phyloP scores from a whole-genome alignment of 2,329 filamentous ascomycete species.

The Aspergillus carbonarius region DNA sequence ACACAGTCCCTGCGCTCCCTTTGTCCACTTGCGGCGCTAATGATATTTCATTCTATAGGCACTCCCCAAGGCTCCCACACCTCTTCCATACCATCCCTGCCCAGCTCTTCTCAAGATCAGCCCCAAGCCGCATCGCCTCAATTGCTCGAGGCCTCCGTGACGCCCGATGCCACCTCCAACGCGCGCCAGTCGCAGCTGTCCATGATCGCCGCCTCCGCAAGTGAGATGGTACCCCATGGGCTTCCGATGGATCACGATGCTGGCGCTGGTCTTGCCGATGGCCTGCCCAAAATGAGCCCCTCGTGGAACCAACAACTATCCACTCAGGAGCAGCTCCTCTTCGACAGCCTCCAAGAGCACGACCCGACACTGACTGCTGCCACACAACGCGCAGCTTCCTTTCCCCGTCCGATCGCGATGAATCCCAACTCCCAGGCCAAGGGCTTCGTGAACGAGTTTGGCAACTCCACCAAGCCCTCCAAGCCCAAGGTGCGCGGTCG shows the following conservation, averaged over 20 bases:
- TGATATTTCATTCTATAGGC: constrained; percentile 18
- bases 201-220: constrained; percentile 48
- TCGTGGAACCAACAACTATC: constrained; percentile 39
- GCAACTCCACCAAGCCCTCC: constrained; percentile 41
- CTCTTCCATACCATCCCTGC: constrained; percentile 33
- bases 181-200: constrained; percentile 45
- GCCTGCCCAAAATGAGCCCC: constrained; percentile 28
- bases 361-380: constrained; percentile 40
- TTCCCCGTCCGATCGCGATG: constrained; percentile 45
- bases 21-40: constrained; percentile 16
- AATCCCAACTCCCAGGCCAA: constrained; percentile 41
- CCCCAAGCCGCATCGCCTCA: constrained; percentile 36
- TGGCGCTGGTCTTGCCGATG: constrained; percentile 25
- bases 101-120: constrained; percentile 33
- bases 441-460: constrained; percentile 43
- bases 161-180: constrained; percentile 36
- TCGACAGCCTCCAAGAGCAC: constrained; percentile 42
- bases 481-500: constrained; percentile 53
- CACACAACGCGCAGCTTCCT: constrained; percentile 40
- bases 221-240: constrained; percentile 45
- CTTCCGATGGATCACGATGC: constrained; percentile 36
- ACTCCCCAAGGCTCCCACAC: constrained; percentile 32
- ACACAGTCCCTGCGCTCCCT: neutral
- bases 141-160: constrained; percentile 34
- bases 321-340: constrained; percentile 40